Evolutionary conservation across 2,329 filamentous ascomycete species (phyloP).

Genomic region (Orbilia ellipsospora): DNA sequence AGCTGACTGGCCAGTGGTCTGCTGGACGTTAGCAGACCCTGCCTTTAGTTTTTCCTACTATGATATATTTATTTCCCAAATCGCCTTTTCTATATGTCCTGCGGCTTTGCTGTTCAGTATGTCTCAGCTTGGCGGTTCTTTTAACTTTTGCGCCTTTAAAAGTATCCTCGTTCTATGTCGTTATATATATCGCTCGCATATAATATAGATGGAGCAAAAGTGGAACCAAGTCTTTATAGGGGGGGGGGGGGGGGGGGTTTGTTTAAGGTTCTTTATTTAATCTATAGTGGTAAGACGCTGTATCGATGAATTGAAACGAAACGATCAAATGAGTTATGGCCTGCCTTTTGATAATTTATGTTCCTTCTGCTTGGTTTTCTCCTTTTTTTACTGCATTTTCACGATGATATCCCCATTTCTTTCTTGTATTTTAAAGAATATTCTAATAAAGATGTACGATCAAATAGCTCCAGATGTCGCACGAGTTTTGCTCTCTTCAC

Average conservation of each 20-base stretch:
- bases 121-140: not conserved
- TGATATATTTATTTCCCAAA: not conserved
- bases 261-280: conserved; percentile 4
- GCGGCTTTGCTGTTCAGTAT: too few relatives aligned
- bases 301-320: conserved; percentile 27
- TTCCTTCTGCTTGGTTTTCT: not conserved
- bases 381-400: not conserved
- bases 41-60: not conserved
- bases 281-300: not conserved
- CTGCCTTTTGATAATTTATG: not conserved
- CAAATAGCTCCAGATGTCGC: too few relatives aligned
- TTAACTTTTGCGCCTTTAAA: not conserved
- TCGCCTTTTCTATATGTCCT: not conserved
- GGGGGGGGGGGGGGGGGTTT: too few relatives aligned
- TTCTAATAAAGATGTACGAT: too few relatives aligned
- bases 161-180: conserved; percentile 7
- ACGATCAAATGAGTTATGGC: not conserved
- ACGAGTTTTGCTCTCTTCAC: too few relatives aligned
- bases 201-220: conserved; percentile 45
- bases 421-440: too few relatives aligned
- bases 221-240: not conserved
- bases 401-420: too few relatives aligned
- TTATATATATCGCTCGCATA: conserved; percentile 8
- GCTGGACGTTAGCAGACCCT: conserved; percentile 26
- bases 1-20: conserved; percentile 53